These are phyloP conservation scores for Ochetophila trinervis DNA, from an alignment of 306 rosid genomes.

Conservation along the genomic window DNA sequence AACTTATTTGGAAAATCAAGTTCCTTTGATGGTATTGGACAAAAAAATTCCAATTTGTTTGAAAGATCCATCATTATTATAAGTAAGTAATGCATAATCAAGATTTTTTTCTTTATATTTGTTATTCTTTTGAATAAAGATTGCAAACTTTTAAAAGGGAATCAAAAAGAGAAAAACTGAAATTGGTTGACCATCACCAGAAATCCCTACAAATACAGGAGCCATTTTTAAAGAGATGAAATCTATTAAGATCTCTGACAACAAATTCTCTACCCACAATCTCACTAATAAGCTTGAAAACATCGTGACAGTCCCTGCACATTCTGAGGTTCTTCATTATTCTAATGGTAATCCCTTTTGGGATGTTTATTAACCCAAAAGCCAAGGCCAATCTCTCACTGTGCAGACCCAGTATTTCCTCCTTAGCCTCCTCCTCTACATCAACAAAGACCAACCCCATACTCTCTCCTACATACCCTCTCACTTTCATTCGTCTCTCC, in stretches of 20 bases:
- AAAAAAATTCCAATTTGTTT: no score
- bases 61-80: no score
- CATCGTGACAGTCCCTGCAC: slow-evolving; percentile 73
- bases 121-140: neutral
- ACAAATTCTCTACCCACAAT: slow-evolving; percentile 65
- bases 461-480: slow-evolving; percentile 65
- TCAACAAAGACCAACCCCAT: slow-evolving; percentile 68
- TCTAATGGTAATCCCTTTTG: slow-evolving; percentile 63
- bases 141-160: neutral
- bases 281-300: slow-evolving; percentile 72
- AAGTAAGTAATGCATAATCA: no score
- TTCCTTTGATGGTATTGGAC: no score
- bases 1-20: no score
- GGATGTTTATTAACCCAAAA: slow-evolving; percentile 62
- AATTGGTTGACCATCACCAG: slow-evolving; percentile 38
- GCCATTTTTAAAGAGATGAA: slow-evolving; percentile 76
- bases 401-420: slow-evolving; percentile 61
- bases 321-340: slow-evolving; percentile 87
- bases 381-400: slow-evolving; percentile 84
- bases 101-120: no score
- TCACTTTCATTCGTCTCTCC: slow-evolving; percentile 61
- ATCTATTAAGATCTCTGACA: slow-evolving; percentile 79
- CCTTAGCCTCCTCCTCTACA: slow-evolving; percentile 72
- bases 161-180: neutral
- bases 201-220: slow-evolving; percentile 60